Base-by-base conservation (phyloP, 345 rosid species). In the Populus simonii region DNA sequence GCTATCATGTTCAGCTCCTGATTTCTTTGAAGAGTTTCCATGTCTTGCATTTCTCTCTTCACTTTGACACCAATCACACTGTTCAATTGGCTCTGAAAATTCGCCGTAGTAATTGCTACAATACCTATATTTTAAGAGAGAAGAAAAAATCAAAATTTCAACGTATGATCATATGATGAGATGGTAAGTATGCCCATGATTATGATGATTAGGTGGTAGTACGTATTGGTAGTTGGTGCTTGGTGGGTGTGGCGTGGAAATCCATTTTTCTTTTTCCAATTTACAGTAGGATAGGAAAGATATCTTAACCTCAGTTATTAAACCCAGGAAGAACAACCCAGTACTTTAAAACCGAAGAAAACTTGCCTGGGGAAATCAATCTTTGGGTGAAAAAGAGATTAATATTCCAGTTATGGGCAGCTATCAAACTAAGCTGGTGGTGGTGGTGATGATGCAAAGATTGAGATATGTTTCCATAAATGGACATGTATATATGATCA, bases 11-110 rank as follows among this genome's bases (percentile, higher is more conserved):
- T 77, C 80, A 4, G 84, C 72, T 4, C 71, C 72, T 1, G 89
- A 68, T 79, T 87, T 89, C 84, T 82, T 89, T 0, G 90, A 84
- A 17, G 90, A 82, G 86, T 76, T 76, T 41, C 89, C 87, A 1
- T 80, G 85, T 71, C 82, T 86, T 17, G 82, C 27, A 31, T 79
- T 81, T 75, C 82, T 82, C 83, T 88, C 88, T 81, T 92, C 98
- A 68, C 88, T 89, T 73, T 83, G 93, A 84, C 99, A 95, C 99
- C 99, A 95, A 87, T 95, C 96, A 31, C 99, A 95, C 80, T 80
- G 78, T 68, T 83, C 89, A 18, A 92, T 86, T 73, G 92, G 90
- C 77, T 87, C 96, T 41, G 86, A 85, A 22, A 76, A 81, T 71
- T 91, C 98, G 31, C 89, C 84, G 85, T 89, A 93, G 81, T 89